Conservation (phyloP, 2,329 filamentous ascomycete species). For the Chaetomiaceae sp. region DNA sequence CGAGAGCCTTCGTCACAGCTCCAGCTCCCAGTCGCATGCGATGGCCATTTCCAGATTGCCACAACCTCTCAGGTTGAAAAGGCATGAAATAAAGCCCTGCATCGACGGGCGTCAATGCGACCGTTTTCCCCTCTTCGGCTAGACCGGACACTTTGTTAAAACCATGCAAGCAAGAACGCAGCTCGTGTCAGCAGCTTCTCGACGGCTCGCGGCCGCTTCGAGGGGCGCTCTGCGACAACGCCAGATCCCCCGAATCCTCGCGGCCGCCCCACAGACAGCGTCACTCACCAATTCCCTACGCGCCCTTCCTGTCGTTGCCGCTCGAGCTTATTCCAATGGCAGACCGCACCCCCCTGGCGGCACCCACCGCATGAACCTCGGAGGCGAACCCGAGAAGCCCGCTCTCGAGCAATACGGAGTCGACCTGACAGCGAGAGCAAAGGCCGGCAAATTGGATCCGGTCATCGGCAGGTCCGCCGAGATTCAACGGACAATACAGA, state of each 20-base stretch:
- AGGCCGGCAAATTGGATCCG: slow-evolving; percentile 86
- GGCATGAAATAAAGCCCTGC: background rate
- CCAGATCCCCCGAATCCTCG: slow-evolving; percentile 17
- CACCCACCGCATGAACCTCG: slow-evolving; percentile 89
- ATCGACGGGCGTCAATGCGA: slow-evolving; percentile 6
- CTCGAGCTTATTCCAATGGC: slow-evolving; percentile 61
- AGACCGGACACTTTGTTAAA: slow-evolving; percentile 1
- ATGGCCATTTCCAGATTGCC: slow-evolving; percentile 4
- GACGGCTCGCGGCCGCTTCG: slow-evolving; percentile 31
- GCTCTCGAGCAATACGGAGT: slow-evolving; percentile 88
- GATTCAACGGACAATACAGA: slow-evolving; percentile 91
- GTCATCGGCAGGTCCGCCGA: slow-evolving; percentile 91
- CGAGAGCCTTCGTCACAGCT: slow-evolving; percentile 26
- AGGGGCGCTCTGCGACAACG: slow-evolving; percentile 19
- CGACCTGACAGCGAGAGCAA: slow-evolving; percentile 80
- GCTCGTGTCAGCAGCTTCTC: slow-evolving; percentile 32
- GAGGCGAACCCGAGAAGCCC: slow-evolving; percentile 70
- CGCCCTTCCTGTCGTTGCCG: slow-evolving; percentile 37
- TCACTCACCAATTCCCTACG: slow-evolving; percentile 15
- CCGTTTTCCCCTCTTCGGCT: background rate
- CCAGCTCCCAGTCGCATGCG: background rate
- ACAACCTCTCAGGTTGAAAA: slow-evolving; percentile 5
- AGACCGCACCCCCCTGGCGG: slow-evolving; percentile 83
- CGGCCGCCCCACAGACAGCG: slow-evolving; percentile 5
- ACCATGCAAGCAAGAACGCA: slow-evolving; percentile 38